A percentile compares a stretch with the other conserved stretches of the same genome.
phyloP scores from a whole-genome alignment of 2,329 filamentous ascomycete species.

The Trichophyton schoenleinii region DNA sequence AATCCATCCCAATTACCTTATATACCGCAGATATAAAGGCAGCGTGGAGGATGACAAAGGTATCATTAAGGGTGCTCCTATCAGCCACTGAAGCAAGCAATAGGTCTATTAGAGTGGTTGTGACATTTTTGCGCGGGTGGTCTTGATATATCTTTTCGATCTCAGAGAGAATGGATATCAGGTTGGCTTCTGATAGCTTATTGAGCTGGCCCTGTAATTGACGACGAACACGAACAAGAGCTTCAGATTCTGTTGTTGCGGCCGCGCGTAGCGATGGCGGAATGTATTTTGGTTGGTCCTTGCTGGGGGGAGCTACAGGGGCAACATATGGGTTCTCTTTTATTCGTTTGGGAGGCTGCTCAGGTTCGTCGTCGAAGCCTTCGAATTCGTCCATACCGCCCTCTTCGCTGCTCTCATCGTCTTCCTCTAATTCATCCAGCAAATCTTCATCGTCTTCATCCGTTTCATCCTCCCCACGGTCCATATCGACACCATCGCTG shows the following conservation, averaged over 20 bases:
- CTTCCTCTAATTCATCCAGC: constrained; percentile 19
- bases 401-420: constrained; percentile 13
- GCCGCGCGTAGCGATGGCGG: constrained; percentile 68
- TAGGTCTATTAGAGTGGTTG: constrained; percentile 62
- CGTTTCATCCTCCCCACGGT: constrained; percentile 20
- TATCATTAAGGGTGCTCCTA: constrained; percentile 65
- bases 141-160: constrained; percentile 73
- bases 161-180: constrained; percentile 70
- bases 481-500: constrained; percentile 24
- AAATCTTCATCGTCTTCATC: constrained; percentile 18
- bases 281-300: constrained; percentile 58
- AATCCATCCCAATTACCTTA: constrained; percentile 74
- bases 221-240: constrained; percentile 55
- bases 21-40: constrained; percentile 83
- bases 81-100: constrained; percentile 70
- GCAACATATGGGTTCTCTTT: constrained; percentile 83
- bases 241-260: constrained; percentile 52
- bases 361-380: constrained; percentile 26
- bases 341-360: constrained; percentile 24
- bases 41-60: constrained; percentile 79
- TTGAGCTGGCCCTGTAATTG: constrained; percentile 85
- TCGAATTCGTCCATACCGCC: constrained; percentile 28
- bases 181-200: constrained; percentile 79
- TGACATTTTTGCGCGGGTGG: constrained; percentile 79
- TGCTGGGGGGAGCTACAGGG: constrained; percentile 36